Conservation (phyloP, 495 filamentous ascomycete species). For the Glutinoglossum americanum region DNA sequence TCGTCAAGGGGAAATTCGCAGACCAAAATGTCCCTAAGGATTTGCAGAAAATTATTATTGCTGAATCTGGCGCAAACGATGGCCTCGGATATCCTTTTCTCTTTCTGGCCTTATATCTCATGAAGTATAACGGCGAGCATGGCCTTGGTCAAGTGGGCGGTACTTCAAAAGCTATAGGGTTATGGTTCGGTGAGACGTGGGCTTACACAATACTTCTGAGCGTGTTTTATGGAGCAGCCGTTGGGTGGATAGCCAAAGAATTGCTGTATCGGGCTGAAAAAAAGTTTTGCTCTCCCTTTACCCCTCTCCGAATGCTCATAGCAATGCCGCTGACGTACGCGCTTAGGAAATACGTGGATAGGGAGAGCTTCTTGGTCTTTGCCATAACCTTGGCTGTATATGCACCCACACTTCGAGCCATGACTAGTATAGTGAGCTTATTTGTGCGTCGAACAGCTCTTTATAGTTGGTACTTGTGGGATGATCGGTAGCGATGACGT, state of each 20-base stretch:
- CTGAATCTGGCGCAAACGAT: conserved; percentile 82
- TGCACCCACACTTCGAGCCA: conserved; percentile 9
- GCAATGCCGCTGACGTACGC: not conserved
- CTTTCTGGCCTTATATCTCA: conserved; percentile 63
- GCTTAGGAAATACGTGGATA: conserved; percentile 48
- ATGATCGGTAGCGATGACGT: conserved; percentile 85
- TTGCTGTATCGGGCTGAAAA: conserved; percentile 69
- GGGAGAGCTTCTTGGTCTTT: conserved; percentile 80
- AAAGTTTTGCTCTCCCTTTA: conserved; percentile 15
- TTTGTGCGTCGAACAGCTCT: conserved; percentile 23
- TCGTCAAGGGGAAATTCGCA: conserved; percentile 86
- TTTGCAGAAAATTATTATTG: conserved; percentile 69
- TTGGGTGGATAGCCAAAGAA: conserved; percentile 66
- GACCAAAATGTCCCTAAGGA: conserved; percentile 70
- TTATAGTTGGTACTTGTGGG: conserved; percentile 70
- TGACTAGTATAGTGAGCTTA: conserved; percentile 8
- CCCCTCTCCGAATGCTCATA: not conserved
- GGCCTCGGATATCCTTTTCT: conserved; percentile 87
- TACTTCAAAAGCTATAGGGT: conserved; percentile 40
- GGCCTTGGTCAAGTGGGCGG: conserved; percentile 36
- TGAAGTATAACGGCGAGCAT: conserved; percentile 46
- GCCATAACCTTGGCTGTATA: conserved; percentile 61
- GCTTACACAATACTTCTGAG: conserved; percentile 64
- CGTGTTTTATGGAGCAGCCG: conserved; percentile 48
- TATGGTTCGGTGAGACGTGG: conserved; percentile 83